Evolutionary conservation across 768 basidiomycete species (phyloP), one percentile per base, ranked within the genome.

Genomic region (Favolaschia claudopus): DNA sequence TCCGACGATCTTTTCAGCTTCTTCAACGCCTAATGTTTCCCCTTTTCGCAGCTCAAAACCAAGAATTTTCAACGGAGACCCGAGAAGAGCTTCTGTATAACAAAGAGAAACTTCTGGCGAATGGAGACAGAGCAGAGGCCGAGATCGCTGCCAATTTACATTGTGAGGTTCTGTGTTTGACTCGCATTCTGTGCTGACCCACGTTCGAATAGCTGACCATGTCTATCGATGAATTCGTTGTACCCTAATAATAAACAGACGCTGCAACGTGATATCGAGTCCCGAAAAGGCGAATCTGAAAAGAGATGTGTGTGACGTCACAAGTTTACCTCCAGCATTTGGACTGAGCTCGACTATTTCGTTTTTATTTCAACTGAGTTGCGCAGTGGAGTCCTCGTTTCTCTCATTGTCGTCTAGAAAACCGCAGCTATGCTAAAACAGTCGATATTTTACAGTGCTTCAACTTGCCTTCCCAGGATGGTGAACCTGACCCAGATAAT

Each of bases 61-160:
- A 95, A 68, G 97, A 99, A 73, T 99, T 88, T 82, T 92, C 96
- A 2, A 96, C 94, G 29, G 97, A 99, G 79, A 98, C 95, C 10
- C 90, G 97, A 56, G 97, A 99, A 76, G 97, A 99, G 74, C 87
- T 99, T 52, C 82, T 99, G 34, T 99, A 99, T 79, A 99, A 99
- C 84, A 99, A 99, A 76, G 97, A 99, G 83, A 99, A 98, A 76
- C 85, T 99, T 52, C 84, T 99, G 29, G 89, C 94, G 24, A 98
- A 96, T 69, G 96, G 97, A 52, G 97, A 99, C 79, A 80, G 93
- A 66, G 93, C 95, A 55, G 97, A 99, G 75, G 93, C 96, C 25
- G 97, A 99, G 78, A 94, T 99, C 69, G 96, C 96, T 53, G 96
- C 97, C 42, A 98, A 99, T 76, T 76, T 95, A 62, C 82, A 92